These are phyloP conservation scores for Pseudonitzschia multiseries DNA, from an alignment of 108 stramenopile genomes.

Conservation along the genomic window DNA sequence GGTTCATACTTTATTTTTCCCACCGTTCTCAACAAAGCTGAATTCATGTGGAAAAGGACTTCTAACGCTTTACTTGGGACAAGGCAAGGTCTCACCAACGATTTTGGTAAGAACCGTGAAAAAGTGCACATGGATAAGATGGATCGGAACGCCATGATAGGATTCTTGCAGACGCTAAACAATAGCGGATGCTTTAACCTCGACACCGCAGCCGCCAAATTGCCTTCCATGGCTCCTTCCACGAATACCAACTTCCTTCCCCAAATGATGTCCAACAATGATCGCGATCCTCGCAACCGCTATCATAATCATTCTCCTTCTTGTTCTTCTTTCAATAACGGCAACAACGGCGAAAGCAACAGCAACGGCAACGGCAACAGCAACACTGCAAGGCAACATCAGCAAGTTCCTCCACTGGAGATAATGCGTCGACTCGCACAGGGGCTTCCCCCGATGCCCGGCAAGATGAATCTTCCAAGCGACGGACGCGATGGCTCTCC, in stretches of 20 bases:
- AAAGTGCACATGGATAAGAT: too few species aligned
- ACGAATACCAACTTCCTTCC: not conserved
- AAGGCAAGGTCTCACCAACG: too few species aligned
- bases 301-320: not conserved
- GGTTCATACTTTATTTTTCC: too few species aligned
- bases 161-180: not conserved
- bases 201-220: not conserved
- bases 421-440: too few species aligned
- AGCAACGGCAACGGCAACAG: not conserved
- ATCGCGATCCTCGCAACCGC: not conserved
- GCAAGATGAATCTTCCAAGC: too few species aligned
- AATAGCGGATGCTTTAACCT: not conserved
- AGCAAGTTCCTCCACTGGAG: not conserved
- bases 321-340: not conserved
- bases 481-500: too few species aligned
- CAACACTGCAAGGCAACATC: not conserved
- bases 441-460: too few species aligned
- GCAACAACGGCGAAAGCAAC: not conserved
- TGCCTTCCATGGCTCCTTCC: not conserved
- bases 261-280: not conserved
- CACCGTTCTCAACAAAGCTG: too few species aligned
- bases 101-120: too few species aligned
- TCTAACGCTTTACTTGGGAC: too few species aligned
- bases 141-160: not conserved
- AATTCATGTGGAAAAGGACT: too few species aligned